These are phyloP conservation scores for Cryptosporidium parvum DNA, from an alignment of 169 alveolate genomes.

Conservation along the genomic window DNA sequence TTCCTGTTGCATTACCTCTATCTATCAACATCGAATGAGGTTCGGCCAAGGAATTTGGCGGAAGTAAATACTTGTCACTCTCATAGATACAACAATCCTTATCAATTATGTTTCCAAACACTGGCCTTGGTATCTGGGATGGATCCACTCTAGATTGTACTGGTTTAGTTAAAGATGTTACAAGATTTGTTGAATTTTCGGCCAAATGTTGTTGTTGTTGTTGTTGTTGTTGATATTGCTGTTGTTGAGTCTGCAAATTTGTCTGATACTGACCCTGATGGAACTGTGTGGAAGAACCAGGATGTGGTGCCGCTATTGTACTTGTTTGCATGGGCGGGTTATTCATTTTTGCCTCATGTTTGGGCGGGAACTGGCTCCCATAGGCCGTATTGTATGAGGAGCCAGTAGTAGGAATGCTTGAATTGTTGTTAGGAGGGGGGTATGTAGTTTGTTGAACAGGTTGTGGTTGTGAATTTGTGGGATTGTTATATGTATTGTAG, in stretches of 20 bases:
- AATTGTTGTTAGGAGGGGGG: not conserved
- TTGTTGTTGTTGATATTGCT: not conserved
- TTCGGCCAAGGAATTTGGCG: conserved; percentile 42
- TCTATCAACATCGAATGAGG: conserved; percentile 34
- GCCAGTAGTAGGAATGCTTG: not conserved
- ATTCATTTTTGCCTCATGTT: not conserved
- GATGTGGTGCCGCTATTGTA: not conserved
- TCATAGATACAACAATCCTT: conserved; percentile 58
- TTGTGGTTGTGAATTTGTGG: not conserved
- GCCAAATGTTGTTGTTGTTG: not conserved
- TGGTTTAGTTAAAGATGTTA: conserved; percentile 59
- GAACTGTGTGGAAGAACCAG: not conserved
- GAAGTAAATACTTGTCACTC: conserved; percentile 64
- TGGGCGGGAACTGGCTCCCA: not conserved
- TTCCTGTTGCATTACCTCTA: conserved; percentile 70
- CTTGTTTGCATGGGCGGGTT: not conserved
- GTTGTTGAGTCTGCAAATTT: not conserved
- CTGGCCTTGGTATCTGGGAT: conserved; percentile 71
- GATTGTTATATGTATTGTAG: not conserved
- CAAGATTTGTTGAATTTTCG: conserved; percentile 6
- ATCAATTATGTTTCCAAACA: conserved; percentile 54
- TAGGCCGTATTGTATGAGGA: not conserved
- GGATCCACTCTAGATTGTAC: conserved; percentile 75
- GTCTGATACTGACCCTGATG: not conserved
- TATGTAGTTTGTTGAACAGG: not conserved